A percentile compares a stretch with the other conserved stretches of the same genome.
These are phyloP conservation scores for Scalesia atractyloides DNA, from an alignment of 129 eudicot species.

Conservation along the genomic window DNA sequence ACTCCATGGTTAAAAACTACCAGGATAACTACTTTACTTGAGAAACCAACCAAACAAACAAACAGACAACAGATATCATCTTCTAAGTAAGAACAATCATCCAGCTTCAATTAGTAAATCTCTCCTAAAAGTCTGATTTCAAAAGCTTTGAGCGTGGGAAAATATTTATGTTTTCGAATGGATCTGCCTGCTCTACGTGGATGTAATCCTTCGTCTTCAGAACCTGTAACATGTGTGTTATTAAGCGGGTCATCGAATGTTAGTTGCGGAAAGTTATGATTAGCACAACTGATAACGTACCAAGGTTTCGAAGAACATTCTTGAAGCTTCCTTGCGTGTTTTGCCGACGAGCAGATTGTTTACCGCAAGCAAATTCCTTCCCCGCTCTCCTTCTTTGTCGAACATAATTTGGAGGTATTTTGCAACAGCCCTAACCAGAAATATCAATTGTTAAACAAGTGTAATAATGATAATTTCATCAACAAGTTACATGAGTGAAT, in stretches of 20 bases:
- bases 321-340: slow-evolving; percentile 90
- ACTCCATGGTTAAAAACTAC: slow-evolving; percentile 41
- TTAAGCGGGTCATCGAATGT: not conserved
- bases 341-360: slow-evolving; percentile 64
- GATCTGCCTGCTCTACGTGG: slow-evolving; percentile 67
- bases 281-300: slow-evolving; percentile 33
- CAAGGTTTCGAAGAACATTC: slow-evolving; percentile 95
- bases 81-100: slow-evolving; percentile 19
- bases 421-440: slow-evolving; percentile 68
- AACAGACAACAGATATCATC: slow-evolving; percentile 48
- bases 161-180: slow-evolving; percentile 58
- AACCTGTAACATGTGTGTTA: slow-evolving; percentile 50
- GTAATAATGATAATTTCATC: not conserved
- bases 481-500: not conserved
- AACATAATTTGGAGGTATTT: slow-evolving; percentile 81
- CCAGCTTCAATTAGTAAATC: slow-evolving; percentile 20
- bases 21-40: slow-evolving; percentile 23
- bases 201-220: slow-evolving; percentile 87
- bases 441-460: slow-evolving; percentile 1
- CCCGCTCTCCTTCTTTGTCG: slow-evolving; percentile 66
- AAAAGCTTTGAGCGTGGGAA: slow-evolving; percentile 68
- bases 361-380: slow-evolving; percentile 56
- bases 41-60: slow-evolving; percentile 6
- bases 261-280: not conserved
- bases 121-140: slow-evolving; percentile 64